A percentile compares a stretch with the other conserved stretches of the same genome.
Conservation (phyloP, 2,329 filamentous ascomycete genomes). For the Aspergillus piperis region DNA sequence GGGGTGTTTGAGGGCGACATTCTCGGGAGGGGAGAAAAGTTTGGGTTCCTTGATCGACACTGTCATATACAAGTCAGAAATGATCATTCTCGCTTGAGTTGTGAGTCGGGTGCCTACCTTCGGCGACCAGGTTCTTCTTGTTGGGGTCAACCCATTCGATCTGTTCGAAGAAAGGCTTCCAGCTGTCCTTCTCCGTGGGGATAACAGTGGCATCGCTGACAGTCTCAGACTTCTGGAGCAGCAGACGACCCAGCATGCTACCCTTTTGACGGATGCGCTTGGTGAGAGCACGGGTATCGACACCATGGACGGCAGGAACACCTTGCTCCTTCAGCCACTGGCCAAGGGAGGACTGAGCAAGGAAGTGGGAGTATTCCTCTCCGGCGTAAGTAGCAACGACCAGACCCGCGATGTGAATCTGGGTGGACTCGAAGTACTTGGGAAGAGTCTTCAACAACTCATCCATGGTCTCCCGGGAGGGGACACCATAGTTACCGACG, state of each 20-base stretch:
- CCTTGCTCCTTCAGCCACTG: conserved; percentile 96
- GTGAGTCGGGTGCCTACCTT: conserved; percentile 66
- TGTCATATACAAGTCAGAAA: conserved; percentile 49
- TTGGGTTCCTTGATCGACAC: conserved; percentile 87
- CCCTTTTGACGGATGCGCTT: conserved; percentile 93
- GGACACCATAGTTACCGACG: conserved; percentile 96
- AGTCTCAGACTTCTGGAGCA: conserved; percentile 65
- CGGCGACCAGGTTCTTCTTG: conserved; percentile 84
- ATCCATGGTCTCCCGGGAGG: conserved; percentile 80
- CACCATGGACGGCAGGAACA: conserved; percentile 89
- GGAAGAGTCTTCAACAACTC: conserved; percentile 82
- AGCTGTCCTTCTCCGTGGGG: conserved; percentile 46
- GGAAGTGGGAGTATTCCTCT: conserved; percentile 92
- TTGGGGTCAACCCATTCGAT: conserved; percentile 93
- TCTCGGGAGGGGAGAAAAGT: conserved; percentile 74
- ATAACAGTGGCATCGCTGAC: conserved; percentile 40
- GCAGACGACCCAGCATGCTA: conserved; percentile 91
- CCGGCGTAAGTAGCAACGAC: conserved; percentile 89
- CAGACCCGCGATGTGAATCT: conserved; percentile 93
- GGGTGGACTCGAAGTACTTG: conserved; percentile 85
- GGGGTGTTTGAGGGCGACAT: conserved; percentile 76
- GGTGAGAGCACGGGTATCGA: conserved; percentile 90
- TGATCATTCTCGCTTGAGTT: background rate
- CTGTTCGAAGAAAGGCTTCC: conserved; percentile 68
- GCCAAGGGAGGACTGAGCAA: conserved; percentile 86